Percentiles rank a stretch among this genome's conserved stretches.
Conservation (phyloP, 257 asterid genomes). For the Handroanthus guayacan region DNA sequence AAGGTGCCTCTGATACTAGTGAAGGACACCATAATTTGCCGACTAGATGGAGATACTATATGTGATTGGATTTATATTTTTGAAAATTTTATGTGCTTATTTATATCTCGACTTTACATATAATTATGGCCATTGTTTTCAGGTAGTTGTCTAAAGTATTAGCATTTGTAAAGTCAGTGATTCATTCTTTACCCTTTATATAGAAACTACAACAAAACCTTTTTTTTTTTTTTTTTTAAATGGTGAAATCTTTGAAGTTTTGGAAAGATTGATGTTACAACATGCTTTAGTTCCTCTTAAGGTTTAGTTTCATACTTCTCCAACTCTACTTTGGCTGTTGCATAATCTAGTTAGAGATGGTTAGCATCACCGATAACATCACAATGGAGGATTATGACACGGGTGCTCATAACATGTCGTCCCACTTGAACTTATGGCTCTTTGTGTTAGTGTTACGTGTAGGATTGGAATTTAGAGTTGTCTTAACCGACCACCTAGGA, state of each 20-base stretch:
- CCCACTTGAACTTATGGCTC: too few species aligned
- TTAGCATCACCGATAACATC: too few species aligned
- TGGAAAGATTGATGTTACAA: neutral
- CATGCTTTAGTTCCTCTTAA: neutral
- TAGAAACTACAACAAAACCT: conserved; percentile 32
- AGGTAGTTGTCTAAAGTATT: conserved; percentile 32
- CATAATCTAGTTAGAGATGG: too few species aligned
- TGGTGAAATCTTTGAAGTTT: conserved; percentile 10
- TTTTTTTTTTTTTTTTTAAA: neutral
- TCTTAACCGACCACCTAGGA: too few species aligned
- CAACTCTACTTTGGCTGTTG: too few species aligned
- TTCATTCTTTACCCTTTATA: conserved; percentile 38
- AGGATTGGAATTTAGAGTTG: too few species aligned
- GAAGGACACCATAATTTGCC: conserved; percentile 61
- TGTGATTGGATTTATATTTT: conserved; percentile 15
- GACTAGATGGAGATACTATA: conserved; percentile 53
- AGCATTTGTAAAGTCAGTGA: conserved; percentile 42
- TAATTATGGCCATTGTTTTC: conserved; percentile 39
- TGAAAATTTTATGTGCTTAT: conserved; percentile 21
- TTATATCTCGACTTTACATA: conserved; percentile 26
- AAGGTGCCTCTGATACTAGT: conserved; percentile 54
- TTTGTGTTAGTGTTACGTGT: too few species aligned
- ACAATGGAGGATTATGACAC: too few species aligned
- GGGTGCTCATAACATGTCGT: too few species aligned
- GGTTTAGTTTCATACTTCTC: neutral